Evolutionary conservation across 768 basidiomycete genomes (phyloP), one percentile per base, ranked within the genome.

Genomic region (Hysterangium stoloniferum): DNA sequence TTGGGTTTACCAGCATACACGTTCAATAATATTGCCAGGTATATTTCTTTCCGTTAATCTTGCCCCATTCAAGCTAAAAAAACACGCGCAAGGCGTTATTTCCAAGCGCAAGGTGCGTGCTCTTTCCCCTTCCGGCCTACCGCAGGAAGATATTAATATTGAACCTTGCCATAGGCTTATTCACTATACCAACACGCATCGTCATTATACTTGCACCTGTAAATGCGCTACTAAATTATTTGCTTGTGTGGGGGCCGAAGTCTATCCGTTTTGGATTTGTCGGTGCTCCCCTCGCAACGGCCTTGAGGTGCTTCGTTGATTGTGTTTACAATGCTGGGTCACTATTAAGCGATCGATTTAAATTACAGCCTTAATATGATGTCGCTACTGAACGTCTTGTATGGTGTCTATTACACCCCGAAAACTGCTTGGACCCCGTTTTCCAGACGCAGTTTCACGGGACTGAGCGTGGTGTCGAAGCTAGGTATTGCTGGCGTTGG

Each of bases 281-380:
- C 45, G 95, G 95, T 12, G 95, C 93, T 3, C 95, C 95, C 0
- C 72, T 97, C 17, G 86, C 94, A 1, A 92, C 92, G 1, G 82
- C 86, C 0, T 74, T 94, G 27, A 51, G 49, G 49, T 51, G 11
- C 19, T 37, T 3, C 33, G 49, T 17, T n/a, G 1, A n/a, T n/a
- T 42, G 15, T 15, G 22, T 17, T n/a, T 15, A 24, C 27, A 15
- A 6, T 4, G 11, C 19, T 17, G 40, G 20, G 22, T 51, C 20
- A 38, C 9, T 19, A 2, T 41, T 17, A 41, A 22, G 19, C 11
- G 12, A 35, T 11, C 13, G 5, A 42, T 29, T 27, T 29, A 2
- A 8, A 19, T 17, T 19, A 13, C 19, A 51, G 86, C 12, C 89
- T 93, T 68, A 95, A 94, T 63, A 71, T 95, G 17, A 82, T 92